Evolutionary conservation across 495 filamentous ascomycete species (phyloP), one percentile per base, ranked within the genome.

Genomic region (Sordaria brevicollis): DNA sequence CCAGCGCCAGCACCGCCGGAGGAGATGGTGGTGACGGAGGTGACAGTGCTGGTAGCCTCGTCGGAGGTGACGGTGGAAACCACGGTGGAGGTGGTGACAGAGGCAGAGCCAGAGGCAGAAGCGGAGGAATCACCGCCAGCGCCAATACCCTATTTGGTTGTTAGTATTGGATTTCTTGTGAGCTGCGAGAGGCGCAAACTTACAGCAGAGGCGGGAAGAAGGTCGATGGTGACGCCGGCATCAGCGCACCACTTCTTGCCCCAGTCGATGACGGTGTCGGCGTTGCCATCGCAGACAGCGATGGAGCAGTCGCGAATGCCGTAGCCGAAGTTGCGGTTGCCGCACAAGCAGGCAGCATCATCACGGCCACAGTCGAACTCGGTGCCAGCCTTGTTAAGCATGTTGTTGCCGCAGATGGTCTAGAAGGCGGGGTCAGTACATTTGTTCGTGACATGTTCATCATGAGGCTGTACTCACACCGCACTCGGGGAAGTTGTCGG

Each of bases 251-350:
- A 73, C 43, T 73, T 70, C 69, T 78, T 72, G 57, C 73, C 81
- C 70, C 79, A 82, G 49, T 69, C 31, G 71, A 83, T 76, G 41
- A 76, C 76, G 15, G 71, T 68, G 43, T 76, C 70, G 65, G 79
- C 77, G 2, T 71, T 68, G n/a, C 70, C 70, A 7, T 76, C 70
- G 83, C 93, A 96, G 66, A 86, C 84, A 80, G 90, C 78, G 69
- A 81, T 78, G 67, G 91, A 86, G 85, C 93, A 96, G 81, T 96
- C 93, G 65, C 87, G 89, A 70, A 96, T 83, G 76, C 93, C 93
- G 75, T 88, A 91, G 70, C 79, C 77, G 79, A 93, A 96, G 85
- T 92, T 75, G 39, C 74, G 65, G 70, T 86, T 86, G 43, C 81
- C 83, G 87, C 93, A 96, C 65, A 94, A 86, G 83, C 93, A 96